Percentiles rank a stretch among this genome's conserved stretches.
Conservation (phyloP, 345 rosid genomes). For the Populus nigra region DNA sequence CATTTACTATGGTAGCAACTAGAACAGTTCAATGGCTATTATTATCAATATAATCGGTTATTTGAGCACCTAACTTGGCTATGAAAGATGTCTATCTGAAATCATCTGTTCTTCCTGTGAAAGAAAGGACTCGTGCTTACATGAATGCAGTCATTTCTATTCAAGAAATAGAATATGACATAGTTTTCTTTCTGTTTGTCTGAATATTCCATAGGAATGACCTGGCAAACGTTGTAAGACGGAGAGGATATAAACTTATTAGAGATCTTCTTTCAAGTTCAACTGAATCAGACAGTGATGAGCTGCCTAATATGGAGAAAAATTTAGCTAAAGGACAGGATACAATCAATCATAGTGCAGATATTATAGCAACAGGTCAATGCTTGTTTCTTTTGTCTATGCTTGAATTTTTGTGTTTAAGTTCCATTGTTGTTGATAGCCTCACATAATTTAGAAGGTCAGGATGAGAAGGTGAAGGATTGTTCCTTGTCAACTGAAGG, state of each 20-base stretch:
- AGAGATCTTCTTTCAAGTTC: constrained; percentile 58
- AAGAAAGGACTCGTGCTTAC: neutral
- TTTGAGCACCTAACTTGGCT: neutral
- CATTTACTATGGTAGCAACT: neutral
- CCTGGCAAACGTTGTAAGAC: constrained; percentile 78
- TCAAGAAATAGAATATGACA: neutral
- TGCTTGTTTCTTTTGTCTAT: constrained; percentile 5
- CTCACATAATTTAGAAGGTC: constrained; percentile 35
- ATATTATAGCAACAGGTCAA: constrained; percentile 43
- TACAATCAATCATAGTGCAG: constrained; percentile 12
- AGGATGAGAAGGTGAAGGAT: constrained; percentile 28
- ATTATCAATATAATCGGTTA: neutral
- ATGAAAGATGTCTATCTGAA: neutral
- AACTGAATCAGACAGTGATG: constrained; percentile 23
- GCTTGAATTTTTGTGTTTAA: constrained; percentile 1
- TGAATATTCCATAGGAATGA: constrained; percentile 55
- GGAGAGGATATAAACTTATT: constrained; percentile 80
- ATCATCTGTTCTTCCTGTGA: neutral
- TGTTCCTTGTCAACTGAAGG: constrained; percentile 21
- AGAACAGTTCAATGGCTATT: neutral
- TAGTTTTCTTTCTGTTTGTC: constrained; percentile 3
- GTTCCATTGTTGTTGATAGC: constrained; percentile 16
- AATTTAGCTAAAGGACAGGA: constrained; percentile 18
- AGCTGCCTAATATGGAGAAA: constrained; percentile 15
- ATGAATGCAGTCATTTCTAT: neutral